Evolutionary conservation across 2,329 filamentous ascomycete species (phyloP).

Genomic region (Diaporthe ilicicola): DNA sequence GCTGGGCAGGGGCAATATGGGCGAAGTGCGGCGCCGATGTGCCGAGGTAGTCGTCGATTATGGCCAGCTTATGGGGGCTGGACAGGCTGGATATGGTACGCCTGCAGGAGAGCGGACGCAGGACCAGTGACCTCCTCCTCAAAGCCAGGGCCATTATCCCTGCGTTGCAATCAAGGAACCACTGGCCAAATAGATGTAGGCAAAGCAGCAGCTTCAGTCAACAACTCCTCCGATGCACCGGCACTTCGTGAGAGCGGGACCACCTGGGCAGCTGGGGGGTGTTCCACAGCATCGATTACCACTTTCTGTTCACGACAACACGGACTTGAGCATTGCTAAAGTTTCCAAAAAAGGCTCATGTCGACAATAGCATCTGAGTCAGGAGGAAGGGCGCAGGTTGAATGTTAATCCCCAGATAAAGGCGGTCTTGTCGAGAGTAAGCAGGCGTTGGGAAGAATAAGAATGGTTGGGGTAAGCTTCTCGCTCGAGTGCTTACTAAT

Average conservation of each 20-base stretch:
- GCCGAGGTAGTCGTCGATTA: constrained; percentile 67
- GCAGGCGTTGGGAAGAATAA: background rate
- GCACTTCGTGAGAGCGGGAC: background rate
- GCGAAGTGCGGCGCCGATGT: constrained; percentile 58
- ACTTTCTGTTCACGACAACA: background rate
- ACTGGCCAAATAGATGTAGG: background rate
- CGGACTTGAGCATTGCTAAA: background rate
- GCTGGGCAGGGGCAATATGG: constrained; percentile 47
- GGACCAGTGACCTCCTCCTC: background rate
- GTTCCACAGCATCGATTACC: background rate
- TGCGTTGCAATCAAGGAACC: background rate
- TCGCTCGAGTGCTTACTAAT: background rate
- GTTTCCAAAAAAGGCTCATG: background rate
- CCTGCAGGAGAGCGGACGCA: background rate
- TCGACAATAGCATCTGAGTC: background rate
- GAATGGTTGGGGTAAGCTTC: background rate
- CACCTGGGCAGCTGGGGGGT: no score
- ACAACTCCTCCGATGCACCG: no score
- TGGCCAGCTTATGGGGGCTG: constrained; percentile 47
- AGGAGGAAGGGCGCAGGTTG: background rate
- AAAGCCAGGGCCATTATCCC: background rate
- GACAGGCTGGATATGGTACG: background rate
- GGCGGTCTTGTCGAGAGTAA: background rate
- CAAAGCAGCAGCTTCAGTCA: background rate
- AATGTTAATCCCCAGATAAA: background rate